phyloP scores from a whole-genome alignment of 768 basidiomycete species.

The Gymnopilus dilepis region DNA sequence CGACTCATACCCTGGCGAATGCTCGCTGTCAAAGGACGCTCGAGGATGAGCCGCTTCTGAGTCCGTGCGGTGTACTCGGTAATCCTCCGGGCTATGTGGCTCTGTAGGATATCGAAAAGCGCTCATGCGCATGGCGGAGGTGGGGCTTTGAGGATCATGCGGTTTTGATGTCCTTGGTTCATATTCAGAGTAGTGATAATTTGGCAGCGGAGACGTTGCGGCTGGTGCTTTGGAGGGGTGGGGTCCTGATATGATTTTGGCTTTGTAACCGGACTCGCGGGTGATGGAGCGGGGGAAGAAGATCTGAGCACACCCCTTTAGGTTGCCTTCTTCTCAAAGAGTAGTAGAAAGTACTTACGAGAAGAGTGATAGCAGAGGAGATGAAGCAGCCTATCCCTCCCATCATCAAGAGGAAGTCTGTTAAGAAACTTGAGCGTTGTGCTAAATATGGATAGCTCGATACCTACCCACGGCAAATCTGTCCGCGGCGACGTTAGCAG shows the following conservation, averaged over 20 bases:
- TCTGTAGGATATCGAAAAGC: constrained; percentile 31
- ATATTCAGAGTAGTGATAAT: constrained; percentile 28
- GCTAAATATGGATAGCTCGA: not conserved
- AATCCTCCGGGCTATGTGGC: constrained; percentile 16
- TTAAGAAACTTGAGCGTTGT: constrained; percentile 25
- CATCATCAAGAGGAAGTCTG: constrained; percentile 74
- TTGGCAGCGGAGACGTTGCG: constrained; percentile 30
- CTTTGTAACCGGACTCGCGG: constrained; percentile 65
- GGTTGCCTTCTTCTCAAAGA: not conserved
- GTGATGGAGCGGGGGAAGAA: constrained; percentile 82
- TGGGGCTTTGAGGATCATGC: constrained; percentile 17
- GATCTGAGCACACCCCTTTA: constrained; percentile 46
- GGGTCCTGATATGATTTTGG: constrained; percentile 39
- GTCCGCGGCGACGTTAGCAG: constrained; percentile 12
- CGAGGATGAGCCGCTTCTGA: constrained; percentile 21
- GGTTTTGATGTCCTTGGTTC: constrained; percentile 21
- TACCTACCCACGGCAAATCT: constrained; percentile 67
- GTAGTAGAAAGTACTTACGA: constrained; percentile 49
- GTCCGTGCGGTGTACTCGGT: constrained; percentile 11
- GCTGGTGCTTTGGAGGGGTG: constrained; percentile 34
- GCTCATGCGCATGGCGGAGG: constrained; percentile 24
- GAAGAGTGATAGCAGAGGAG: constrained; percentile 80
- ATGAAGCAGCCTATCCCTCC: constrained; percentile 78
- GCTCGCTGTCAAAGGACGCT: constrained; percentile 34
- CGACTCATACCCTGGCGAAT: constrained; percentile 46